A percentile compares a stretch with the other conserved stretches of the same genome.
Evolutionary conservation across 495 filamentous ascomycete genomes (phyloP).

Genomic region (Neurospora hispaniola): DNA sequence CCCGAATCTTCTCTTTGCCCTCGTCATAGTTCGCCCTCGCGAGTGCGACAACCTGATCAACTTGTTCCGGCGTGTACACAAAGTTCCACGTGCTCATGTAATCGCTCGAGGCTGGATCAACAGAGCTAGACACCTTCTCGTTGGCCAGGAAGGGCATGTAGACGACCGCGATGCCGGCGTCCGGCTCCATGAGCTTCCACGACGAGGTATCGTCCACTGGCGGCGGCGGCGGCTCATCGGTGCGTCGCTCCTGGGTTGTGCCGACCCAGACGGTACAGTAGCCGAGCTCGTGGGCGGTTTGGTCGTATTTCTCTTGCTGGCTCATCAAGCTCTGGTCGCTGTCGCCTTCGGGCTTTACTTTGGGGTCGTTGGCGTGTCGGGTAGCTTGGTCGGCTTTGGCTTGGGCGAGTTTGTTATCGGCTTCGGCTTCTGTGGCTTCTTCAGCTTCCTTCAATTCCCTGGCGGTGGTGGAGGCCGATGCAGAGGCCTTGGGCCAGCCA

Average conservation of each 20-base stretch:
- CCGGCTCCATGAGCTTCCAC: slow-evolving; percentile 62
- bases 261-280: slow-evolving; percentile 97
- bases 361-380: slow-evolving; percentile 11
- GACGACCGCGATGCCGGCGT: slow-evolving; percentile 78
- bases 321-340: slow-evolving; percentile 16
- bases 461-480: slow-evolving; percentile 43
- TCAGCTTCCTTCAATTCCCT: slow-evolving; percentile 58
- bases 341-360: neutral
- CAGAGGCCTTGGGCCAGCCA: slow-evolving; percentile 67
- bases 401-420: slow-evolving; percentile 50
- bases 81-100: slow-evolving; percentile 98
- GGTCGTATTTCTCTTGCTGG: slow-evolving; percentile 16
- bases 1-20: slow-evolving; percentile 62
- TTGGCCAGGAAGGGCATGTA: slow-evolving; percentile 90
- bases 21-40: slow-evolving; percentile 80
- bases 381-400: slow-evolving; percentile 44
- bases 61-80: slow-evolving; percentile 76
- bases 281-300: slow-evolving; percentile 50
- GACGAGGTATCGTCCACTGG: slow-evolving; percentile 49
- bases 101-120: slow-evolving; percentile 68
- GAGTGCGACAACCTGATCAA: slow-evolving; percentile 70
- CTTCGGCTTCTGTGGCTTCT: slow-evolving; percentile 45
- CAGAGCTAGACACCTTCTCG: slow-evolving; percentile 52
- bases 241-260: slow-evolving; percentile 55
- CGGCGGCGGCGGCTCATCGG: slow-evolving; percentile 44